A percentile compares a stretch with the other conserved stretches of the same genome.
Evolutionary conservation across 345 rosid genomes (phyloP).

Genomic region (Eucalyptus curtisii): DNA sequence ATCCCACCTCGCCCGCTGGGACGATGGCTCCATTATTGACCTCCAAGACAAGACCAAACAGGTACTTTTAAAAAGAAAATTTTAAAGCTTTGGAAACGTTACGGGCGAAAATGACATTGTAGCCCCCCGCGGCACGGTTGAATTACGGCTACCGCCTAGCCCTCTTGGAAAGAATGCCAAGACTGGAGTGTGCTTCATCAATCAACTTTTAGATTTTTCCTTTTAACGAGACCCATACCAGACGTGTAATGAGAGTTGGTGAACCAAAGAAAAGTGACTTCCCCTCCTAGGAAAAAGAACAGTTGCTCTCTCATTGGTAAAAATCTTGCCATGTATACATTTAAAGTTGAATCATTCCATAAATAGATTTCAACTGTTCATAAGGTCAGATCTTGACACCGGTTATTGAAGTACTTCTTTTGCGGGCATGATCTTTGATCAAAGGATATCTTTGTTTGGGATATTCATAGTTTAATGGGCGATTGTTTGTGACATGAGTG

Average conservation of each 20-base stretch:
- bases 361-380: neutral
- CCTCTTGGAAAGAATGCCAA: neutral
- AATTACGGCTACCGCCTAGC: neutral
- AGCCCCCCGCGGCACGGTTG: neutral
- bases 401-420: neutral
- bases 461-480: neutral
- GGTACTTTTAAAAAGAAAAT: conserved; percentile 6
- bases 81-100: neutral
- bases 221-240: neutral
- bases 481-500: neutral
- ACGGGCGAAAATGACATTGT: neutral
- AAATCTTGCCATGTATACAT: neutral
- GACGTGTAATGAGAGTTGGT: neutral
- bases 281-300: neutral
- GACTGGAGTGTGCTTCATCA: neutral
- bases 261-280: neutral
- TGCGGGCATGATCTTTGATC: neutral
- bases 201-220: neutral
- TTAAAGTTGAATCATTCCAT: neutral
- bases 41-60: conserved; percentile 81
- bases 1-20: conserved; percentile 67
- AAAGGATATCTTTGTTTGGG: neutral
- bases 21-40: conserved; percentile 31
- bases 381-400: neutral
- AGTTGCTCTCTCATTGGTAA: neutral